Base-by-base conservation (phyloP, 2,329 filamentous ascomycete species). In the Aspergillus eucalypticola region DNA sequence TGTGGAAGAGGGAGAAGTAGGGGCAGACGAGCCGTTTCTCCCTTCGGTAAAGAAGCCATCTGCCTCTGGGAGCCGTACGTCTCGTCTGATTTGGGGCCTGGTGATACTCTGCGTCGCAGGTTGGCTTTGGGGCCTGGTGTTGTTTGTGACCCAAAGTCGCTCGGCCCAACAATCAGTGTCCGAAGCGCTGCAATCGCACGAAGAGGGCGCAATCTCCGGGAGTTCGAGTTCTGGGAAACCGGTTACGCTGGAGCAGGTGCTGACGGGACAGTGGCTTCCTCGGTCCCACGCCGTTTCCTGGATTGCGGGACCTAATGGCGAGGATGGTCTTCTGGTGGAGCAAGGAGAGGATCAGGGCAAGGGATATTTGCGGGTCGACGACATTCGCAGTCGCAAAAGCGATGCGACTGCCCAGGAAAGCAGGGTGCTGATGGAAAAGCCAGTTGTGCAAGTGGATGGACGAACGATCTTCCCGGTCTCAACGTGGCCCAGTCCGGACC, bases 311-410 rank as follows among this genome's bases (percentile, higher is more conserved):
- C 73, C 79, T n/a, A 70, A 78, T 54, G 79, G 77, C 8, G 77
- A 82, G 65, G 95, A 99, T 72, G 95, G 95, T 1, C 75, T 98
- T 60, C 76, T 99, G 65, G 84, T 99, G 19, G 90, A 96, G 75
- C 83, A 85, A 69, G 73, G 73, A 25, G 87, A 83, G 54, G 84
- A 56, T 23, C 70, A 75, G 1, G 86, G 83, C 5, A 87, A 91
- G 68, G 88, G 89, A 60, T 98, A 89, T 69, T 79, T 99, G 56
- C 86, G 95, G 1, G 91, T 97, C 0, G 90, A 96, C 73, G 92
- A 98, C 74, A 89, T 99, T 56, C 86, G 88, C 59, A 83, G 82
- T 53, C 79, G 83, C 59, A 80, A 83, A 49, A 72, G 76, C 7
- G 73, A 77, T 3, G 73, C 71, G 2, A 77, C 78, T 3, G 75